Evolutionary conservation across 768 basidiomycete species (phyloP), one percentile per base, ranked within the genome.

Genomic region (Kwoniella mangroviensis): DNA sequence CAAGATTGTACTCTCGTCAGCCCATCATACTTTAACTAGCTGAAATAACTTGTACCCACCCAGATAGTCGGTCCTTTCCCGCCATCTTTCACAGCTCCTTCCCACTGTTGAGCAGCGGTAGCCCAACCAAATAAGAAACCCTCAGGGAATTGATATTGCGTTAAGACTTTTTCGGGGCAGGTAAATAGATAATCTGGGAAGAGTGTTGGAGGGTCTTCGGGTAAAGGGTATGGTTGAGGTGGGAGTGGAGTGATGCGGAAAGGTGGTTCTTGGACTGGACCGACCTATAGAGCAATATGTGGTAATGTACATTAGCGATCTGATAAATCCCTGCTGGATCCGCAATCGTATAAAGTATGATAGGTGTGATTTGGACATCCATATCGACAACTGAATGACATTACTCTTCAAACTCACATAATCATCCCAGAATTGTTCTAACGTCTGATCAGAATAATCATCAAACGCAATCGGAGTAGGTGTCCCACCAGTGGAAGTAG

Each of bases 41-140:
- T 28, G 28, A 28, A 28, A 28, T 28, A 4, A 28, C 28, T 28
- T 28, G 28, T 28, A 28, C 65, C 86, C 87, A 69, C 84, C 84
- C 75, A 87, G 86, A 17, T 41, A 6, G 71, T 56, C 19, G 67
- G 71, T 4, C 71, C 67, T 81, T 85, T 68, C 21, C 71, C 71
- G 28, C 65, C 71, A 22, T 66, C 62, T 40, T 65, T 64, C 2
- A 72, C 67, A 7, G 87, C 87, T 7, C 87, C 87, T 81, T 87
- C 87, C 28, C 87, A 86, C 71, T 87, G 87, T 72, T 86, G 87
- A 9, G 87, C 85, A 24, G 87, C 86, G 0, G 87, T 87, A 3
- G 86, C 86, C 12, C 87, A 87, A 28, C 87, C 87, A 70, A 87
- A 87, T 54, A 85, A 82, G 79, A 88, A 87, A 0, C 83, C 86